A percentile compares a stretch with the other conserved stretches of the same genome.
These are phyloP conservation scores for Dothistroma septosporum DNA, from an alignment of 2,329 filamentous ascomycete genomes.

Conservation along the genomic window DNA sequence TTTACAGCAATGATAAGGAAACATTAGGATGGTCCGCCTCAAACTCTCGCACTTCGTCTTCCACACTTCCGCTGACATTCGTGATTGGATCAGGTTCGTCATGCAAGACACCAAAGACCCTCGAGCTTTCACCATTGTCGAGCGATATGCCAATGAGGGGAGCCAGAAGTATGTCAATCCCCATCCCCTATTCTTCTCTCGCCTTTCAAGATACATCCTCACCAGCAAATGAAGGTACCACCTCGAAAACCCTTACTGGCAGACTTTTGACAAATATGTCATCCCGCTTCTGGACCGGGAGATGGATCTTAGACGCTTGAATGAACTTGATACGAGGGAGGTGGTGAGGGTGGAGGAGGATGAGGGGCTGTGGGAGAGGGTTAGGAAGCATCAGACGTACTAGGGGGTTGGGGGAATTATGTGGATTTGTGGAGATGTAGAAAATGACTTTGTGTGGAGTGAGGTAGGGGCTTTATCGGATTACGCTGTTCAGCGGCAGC, in stretches of 20 bases:
- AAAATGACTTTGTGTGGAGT: too few species aligned
- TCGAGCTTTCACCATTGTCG: constrained; percentile 69
- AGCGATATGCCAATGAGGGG: constrained; percentile 64
- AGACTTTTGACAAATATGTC: constrained; percentile 72
- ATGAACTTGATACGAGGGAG: constrained; percentile 60
- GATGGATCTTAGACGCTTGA: constrained; percentile 65
- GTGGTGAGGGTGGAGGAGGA: constrained; percentile 35
- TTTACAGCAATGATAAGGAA: constrained; percentile 69
- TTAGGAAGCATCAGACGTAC: constrained; percentile 34
- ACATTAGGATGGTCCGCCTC: constrained; percentile 41
- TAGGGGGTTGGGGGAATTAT: not conserved
- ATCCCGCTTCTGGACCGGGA: constrained; percentile 61
- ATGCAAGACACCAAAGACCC: constrained; percentile 70
- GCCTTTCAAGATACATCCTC: not conserved
- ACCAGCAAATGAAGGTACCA: constrained; percentile 36
- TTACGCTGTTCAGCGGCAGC: too few species aligned
- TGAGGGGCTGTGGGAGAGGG: constrained; percentile 32
- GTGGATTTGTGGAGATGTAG: not conserved
- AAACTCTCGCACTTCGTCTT: too few species aligned
- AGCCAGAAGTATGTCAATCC: constrained; percentile 43
- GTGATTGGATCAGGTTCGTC: too few species aligned
- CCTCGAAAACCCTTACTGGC: constrained; percentile 64
- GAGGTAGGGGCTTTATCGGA: too few species aligned
- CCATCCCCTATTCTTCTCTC: not conserved
- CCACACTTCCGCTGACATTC: too few species aligned